Evolutionary conservation across 2,329 filamentous ascomycete genomes (phyloP).

Genomic region (Ceratocystis cacaofunesta): DNA sequence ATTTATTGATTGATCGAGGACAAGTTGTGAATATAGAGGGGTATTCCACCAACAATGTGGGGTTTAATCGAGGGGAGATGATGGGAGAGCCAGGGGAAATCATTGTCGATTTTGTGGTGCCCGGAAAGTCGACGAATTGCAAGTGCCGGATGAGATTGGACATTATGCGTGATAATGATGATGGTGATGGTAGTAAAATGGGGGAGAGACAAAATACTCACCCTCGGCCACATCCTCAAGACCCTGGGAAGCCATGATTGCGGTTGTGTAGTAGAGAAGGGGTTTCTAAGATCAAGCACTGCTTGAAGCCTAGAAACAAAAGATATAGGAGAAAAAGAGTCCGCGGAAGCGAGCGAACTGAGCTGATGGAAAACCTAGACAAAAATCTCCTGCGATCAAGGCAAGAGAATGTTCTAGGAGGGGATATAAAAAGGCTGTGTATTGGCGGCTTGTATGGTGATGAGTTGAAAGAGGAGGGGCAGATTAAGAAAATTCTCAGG

Average conservation of each 20-base stretch:
- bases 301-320: constrained; percentile 54
- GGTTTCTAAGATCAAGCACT: constrained; percentile 61
- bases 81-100: not conserved
- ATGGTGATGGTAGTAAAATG: not conserved
- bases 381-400: constrained; percentile 32
- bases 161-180: not conserved
- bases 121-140: not conserved
- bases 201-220: constrained; percentile 33
- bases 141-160: not conserved
- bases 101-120: not conserved
- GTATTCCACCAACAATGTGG: constrained; percentile 5
- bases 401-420: constrained; percentile 33
- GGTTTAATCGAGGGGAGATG: not conserved
- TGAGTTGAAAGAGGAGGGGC: constrained; percentile 10
- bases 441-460: not conserved
- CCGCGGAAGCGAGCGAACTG: constrained; percentile 14
- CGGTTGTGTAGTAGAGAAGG: constrained; percentile 33
- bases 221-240: constrained; percentile 95
- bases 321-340: constrained; percentile 26
- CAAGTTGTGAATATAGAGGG: not conserved
- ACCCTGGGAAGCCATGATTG: constrained; percentile 99
- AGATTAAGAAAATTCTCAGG: constrained; percentile 11
- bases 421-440: constrained; percentile 15
- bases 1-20: not conserved
- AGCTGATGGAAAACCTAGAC: constrained; percentile 27